Conservation (phyloP, 106 monocot genomes). For the Chionographis japonica region DNA sequence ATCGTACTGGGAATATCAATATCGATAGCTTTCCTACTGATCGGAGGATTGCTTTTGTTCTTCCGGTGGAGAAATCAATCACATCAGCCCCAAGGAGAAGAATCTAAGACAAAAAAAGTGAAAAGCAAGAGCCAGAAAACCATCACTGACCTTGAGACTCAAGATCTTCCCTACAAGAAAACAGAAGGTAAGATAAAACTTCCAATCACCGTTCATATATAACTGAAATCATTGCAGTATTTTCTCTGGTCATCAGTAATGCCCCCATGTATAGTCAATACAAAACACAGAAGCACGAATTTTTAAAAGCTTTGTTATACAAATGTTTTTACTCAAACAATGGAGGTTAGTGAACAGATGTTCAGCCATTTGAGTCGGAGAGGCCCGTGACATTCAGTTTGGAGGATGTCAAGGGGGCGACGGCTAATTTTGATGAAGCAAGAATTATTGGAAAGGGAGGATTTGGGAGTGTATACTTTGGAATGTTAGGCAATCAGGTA, state of each 20-base stretch:
- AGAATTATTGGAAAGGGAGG: slow-evolving; percentile 55
- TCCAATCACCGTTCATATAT: not conserved
- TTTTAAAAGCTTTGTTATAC: not conserved
- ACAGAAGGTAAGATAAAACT: slow-evolving; percentile 9
- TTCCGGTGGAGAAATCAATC: not conserved
- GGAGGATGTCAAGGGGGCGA: slow-evolving; percentile 29
- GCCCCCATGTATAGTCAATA: not conserved
- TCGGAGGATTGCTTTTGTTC: slow-evolving; percentile 8
- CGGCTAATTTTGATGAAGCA: slow-evolving; percentile 35
- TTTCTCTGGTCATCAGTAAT: not conserved
- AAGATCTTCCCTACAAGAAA: slow-evolving; percentile 10
- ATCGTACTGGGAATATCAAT: slow-evolving; percentile 14
- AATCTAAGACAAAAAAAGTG: not conserved
- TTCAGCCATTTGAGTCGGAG: slow-evolving; percentile 21
- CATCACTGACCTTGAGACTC: slow-evolving; percentile 23
- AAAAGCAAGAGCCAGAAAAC: slow-evolving; percentile 3
- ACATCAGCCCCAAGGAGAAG: not conserved
- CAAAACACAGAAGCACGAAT: too few relatives aligned
- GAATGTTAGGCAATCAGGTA: slow-evolving; percentile 38
- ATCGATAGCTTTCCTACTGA: slow-evolving; percentile 13
- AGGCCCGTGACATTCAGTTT: slow-evolving; percentile 37
- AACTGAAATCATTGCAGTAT: not conserved
- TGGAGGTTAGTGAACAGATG: slow-evolving; percentile 1
- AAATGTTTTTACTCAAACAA: not conserved
- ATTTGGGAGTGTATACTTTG: slow-evolving; percentile 45